phyloP scores from a whole-genome alignment of 495 filamentous ascomycete species.

The Filosporella fistucella region DNA sequence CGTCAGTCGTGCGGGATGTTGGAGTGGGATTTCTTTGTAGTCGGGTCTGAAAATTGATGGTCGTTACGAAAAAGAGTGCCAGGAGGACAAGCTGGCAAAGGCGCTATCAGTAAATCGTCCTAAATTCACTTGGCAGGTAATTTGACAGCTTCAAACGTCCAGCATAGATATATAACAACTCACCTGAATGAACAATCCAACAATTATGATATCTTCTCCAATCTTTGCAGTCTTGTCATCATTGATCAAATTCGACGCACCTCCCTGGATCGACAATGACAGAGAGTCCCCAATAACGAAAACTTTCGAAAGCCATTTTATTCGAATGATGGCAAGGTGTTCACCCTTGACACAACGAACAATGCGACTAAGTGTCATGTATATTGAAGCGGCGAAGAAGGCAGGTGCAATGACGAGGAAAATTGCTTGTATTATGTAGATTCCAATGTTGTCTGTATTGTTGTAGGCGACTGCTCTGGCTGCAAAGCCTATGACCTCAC shows the following conservation, averaged over 20 bases:
- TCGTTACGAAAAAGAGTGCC: constrained; percentile 38
- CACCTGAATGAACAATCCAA: constrained; percentile 36
- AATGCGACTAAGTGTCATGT: constrained; percentile 41
- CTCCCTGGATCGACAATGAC: constrained; percentile 34
- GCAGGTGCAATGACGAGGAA: constrained; percentile 44
- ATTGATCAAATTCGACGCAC: constrained; percentile 24
- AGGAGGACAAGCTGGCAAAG: constrained; percentile 47
- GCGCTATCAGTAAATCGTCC: too few species aligned
- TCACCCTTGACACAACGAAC: constrained; percentile 33
- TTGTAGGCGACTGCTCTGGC: constrained; percentile 30
- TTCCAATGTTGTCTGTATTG: constrained; percentile 28
- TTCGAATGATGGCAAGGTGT: constrained; percentile 32
- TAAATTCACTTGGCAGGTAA: too few species aligned
- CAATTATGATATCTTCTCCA: constrained; percentile 39
- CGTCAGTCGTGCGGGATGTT: background rate
- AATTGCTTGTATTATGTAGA: constrained; percentile 42
- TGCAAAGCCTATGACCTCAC: constrained; percentile 40
- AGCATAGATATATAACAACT: too few species aligned
- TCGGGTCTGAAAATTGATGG: constrained; percentile 31
- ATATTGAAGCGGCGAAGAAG: constrained; percentile 40
- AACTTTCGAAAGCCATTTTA: constrained; percentile 33
- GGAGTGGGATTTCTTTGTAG: constrained; percentile 15
- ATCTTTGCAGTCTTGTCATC: constrained; percentile 17
- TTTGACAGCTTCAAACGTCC: too few species aligned
- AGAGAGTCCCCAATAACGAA: constrained; percentile 38